Evolutionary conservation across 2,329 filamentous ascomycete species (phyloP).

Genomic region (Zymoseptoria brevis): DNA sequence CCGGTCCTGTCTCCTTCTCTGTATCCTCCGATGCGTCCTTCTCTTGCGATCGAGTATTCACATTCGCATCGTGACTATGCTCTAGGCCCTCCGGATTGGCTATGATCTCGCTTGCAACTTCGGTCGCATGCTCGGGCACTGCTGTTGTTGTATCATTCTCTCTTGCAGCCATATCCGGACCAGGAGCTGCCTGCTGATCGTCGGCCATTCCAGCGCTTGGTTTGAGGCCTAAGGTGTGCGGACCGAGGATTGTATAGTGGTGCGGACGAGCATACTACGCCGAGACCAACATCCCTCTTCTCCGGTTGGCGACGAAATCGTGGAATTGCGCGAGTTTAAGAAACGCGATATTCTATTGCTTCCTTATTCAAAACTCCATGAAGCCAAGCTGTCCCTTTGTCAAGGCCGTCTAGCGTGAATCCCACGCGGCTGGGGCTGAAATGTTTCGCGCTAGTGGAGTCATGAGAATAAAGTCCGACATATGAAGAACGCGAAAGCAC

Average conservation of each 20-base stretch:
- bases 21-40: constrained; percentile 5
- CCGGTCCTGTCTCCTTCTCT: constrained; percentile 4
- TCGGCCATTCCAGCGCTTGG: constrained; percentile 28
- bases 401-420: neutral
- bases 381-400: neutral
- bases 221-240: neutral
- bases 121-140: constrained; percentile 8
- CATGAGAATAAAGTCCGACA: neutral
- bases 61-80: neutral
- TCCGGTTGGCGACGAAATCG: neutral
- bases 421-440: neutral
- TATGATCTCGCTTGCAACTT: constrained; percentile 5
- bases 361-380: neutral
- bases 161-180: constrained; percentile 14
- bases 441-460: neutral
- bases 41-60: constrained; percentile 3
- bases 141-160: constrained; percentile 11
- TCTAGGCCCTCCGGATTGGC: constrained; percentile 3
- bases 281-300: neutral
- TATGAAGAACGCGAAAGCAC: neutral
- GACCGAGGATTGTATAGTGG: neutral
- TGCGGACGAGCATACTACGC: neutral
- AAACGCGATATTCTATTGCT: neutral
- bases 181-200: constrained; percentile 16
- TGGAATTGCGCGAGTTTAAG: neutral